A percentile compares a stretch with the other conserved stretches of the same genome.
Evolutionary conservation across 768 basidiomycete genomes (phyloP).

Genomic region (Royoungia palumana): DNA sequence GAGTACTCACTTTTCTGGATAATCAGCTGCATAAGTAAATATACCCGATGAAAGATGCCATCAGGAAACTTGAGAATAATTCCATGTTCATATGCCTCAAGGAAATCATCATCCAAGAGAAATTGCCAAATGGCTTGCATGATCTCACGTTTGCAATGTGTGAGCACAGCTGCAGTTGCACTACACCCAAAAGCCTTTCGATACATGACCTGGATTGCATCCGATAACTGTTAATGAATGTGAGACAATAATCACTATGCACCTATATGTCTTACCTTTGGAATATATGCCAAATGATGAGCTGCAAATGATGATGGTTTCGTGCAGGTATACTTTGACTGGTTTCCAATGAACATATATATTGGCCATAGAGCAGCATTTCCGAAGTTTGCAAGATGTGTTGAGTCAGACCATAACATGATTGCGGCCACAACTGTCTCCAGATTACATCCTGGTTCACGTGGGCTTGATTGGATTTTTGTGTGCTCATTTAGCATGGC

Average conservation of each 20-base stretch:
- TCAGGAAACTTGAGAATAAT: constrained; percentile 20
- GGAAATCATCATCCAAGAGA: constrained; percentile 23
- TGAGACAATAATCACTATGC: no score
- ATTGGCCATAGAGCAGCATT: constrained; percentile 14
- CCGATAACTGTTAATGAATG: not conserved
- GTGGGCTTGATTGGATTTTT: constrained; percentile 2
- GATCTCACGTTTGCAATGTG: constrained; percentile 19
- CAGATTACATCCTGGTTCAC: constrained; percentile 6
- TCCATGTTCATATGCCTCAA: constrained; percentile 21
- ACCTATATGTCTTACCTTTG: not conserved
- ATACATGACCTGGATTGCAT: constrained; percentile 14
- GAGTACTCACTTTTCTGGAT: constrained; percentile 32
- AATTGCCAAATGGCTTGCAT: constrained; percentile 24
- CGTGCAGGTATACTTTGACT: constrained; percentile 9
- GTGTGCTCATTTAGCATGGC: constrained; percentile 15
- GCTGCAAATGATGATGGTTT: constrained; percentile 9
- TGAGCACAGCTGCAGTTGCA: not conserved
- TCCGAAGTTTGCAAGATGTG: constrained; percentile 23
- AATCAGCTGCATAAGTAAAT: constrained; percentile 28
- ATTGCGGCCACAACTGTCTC: constrained; percentile 15
- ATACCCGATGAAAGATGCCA: constrained; percentile 16
- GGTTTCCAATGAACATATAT: constrained; percentile 6
- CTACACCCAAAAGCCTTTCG: not conserved
- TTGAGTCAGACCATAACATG: constrained; percentile 30
- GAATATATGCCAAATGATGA: constrained; percentile 24